Evolutionary conservation across 2,329 filamentous ascomycete genomes (phyloP), one percentile per base, ranked within the genome.

Genomic region (Neofusicoccum ribis): DNA sequence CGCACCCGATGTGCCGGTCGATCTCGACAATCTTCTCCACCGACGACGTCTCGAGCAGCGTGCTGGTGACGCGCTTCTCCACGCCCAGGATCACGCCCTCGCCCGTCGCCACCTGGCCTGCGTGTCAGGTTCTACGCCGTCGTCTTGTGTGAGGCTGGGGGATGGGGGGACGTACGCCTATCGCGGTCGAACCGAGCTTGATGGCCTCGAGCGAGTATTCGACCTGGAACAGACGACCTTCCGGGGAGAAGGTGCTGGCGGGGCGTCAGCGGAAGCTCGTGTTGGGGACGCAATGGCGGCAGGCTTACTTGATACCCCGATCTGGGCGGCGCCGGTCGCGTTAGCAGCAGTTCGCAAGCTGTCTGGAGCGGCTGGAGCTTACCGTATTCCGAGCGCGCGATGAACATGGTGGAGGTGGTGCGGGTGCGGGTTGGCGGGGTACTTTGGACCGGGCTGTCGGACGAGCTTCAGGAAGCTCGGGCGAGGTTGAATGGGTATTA

Each of bases 11-110:
- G 84, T 99, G 95, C 77, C 91, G 89, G 84, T 99, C 95, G 79
- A 99, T 98, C 81, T 99, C 95, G 79, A 99, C 94, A 74, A 99
- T 98, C 88, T 99, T 99, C 82, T 99, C 95, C 74, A 99, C 95
- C 46, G 93, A 97, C 52, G 92, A 96, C 37, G 95, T 96, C 82
- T 98, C 95, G 75, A 99, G 92, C 68, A 99, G 90, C 68, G 94
- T 96, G 66, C 92, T 97, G 67, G 95, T 99, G 73, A 99, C 95
- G 76, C 95, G 93, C 88, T 99, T 99, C 84, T 99, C 95, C 69
- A 99, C 95, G 72, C 95, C 95, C 60, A 99, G 90, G 76, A 99
- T 91, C 68, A 98, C 93, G 76, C 95, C 95, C 78, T 96, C 91
- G 66, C 92, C 91, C 56, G 95, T 99, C 74, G 95, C 93, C 71